Evolutionary conservation across 306 rosid genomes (phyloP), one percentile per base, ranked within the genome.

Genomic region (Lagenaria siceraria): DNA sequence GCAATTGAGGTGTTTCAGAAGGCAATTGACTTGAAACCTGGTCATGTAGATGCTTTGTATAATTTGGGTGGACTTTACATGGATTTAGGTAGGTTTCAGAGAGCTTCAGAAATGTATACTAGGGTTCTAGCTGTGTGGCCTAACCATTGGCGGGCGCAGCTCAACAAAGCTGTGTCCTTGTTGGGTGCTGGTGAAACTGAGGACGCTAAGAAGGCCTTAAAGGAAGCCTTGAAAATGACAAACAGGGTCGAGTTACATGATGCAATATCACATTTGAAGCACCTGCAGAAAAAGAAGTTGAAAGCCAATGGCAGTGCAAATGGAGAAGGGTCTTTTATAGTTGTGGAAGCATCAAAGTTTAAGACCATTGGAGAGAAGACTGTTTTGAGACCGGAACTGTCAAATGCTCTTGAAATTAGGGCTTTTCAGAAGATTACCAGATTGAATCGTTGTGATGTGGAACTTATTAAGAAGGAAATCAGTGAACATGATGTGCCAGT

Each of bases 61-160:
- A 96, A 96, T 77, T 87, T 96, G 81, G 99, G 99, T 77, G 98
- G 99, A 59, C 88, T 96, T 52, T 96, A 96, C 77, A 96, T 96
- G 99, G 99, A 92, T 80, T 73, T 89, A 35, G 98, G 98, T 21
- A 84, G 99, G 88, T 96, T 92, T 63, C 97, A 85, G 79, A 89
- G 99, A 87, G 98, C 99, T 79, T 92, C 97, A 5, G 99, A 96
- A 88, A 96, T 96, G 99, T 96, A 92, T 74, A 84, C 99, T 10
- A 88, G 97, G 84, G 98, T 96, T 85, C 85, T 96, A 63, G 89
- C 96, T 19, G 98, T 96, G 53, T 89, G 97, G 97, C 99, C 98
- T 0, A 92, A 86, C 86, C 99, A 96, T 86, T 96, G 99, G 99
- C 87, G 99, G 73, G 99, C 99, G 0, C 99, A 96, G 87, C 96